Percentiles rank a stretch among this genome's conserved stretches.
These are phyloP conservation scores for Candida gorgasii DNA, from an alignment of 805 yeast genomes.

Conservation along the genomic window DNA sequence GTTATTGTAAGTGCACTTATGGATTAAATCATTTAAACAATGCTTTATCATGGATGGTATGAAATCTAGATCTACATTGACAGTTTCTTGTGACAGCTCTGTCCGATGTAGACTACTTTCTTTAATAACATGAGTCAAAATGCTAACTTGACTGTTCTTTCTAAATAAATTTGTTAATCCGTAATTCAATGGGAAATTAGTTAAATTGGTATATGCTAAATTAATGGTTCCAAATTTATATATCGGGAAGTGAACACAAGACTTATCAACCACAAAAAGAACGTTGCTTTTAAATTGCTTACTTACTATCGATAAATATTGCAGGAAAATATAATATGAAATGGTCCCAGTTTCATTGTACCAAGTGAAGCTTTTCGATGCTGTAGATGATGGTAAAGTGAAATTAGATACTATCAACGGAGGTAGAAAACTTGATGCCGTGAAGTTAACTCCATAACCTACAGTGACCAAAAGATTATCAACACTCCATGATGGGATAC, in stretches of 20 bases:
- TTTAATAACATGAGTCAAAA: slow-evolving; percentile 1
- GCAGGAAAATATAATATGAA: slow-evolving; percentile 17
- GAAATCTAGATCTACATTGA: neutral
- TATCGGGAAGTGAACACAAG: slow-evolving; percentile 13
- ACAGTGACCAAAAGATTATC: slow-evolving; percentile 16
- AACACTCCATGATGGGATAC: slow-evolving; percentile 9
- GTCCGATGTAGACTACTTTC: neutral
- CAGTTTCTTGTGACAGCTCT: neutral
- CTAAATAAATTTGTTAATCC: slow-evolving; percentile 8
- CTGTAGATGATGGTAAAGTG: neutral
- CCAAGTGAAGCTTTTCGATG: neutral
- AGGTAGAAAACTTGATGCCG: slow-evolving; percentile 22
- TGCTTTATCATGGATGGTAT: slow-evolving; percentile 8
- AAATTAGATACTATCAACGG: slow-evolving; percentile 24
- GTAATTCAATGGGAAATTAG: slow-evolving; percentile 11
- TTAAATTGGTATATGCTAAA: slow-evolving; percentile 9
- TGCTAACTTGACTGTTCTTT: slow-evolving; percentile 2
- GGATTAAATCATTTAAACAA: neutral
- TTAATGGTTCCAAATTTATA: slow-evolving; percentile 5
- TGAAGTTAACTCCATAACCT: slow-evolving; percentile 23
- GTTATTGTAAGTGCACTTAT: slow-evolving; percentile 5
- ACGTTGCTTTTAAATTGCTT: slow-evolving; percentile 14
- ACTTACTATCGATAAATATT: slow-evolving; percentile 21
- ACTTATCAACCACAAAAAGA: slow-evolving; percentile 19
- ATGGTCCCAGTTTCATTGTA: slow-evolving; percentile 19